phyloP scores from a whole-genome alignment of 2,329 filamentous ascomycete genomes.

The Esteya vermicola region DNA sequence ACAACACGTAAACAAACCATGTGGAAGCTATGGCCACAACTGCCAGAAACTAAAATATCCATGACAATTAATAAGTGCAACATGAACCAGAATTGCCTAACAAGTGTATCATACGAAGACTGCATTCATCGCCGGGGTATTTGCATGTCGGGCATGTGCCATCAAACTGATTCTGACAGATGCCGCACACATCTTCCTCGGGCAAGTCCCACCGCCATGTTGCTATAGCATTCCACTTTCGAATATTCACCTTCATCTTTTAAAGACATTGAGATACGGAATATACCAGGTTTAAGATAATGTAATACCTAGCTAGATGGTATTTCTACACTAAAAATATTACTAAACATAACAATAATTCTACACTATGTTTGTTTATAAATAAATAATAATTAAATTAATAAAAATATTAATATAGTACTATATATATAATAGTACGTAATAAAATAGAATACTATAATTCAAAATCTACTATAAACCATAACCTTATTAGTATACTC shows the following conservation, averaged over 20 bases:
- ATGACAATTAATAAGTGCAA: not conserved
- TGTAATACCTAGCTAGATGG: too few species aligned
- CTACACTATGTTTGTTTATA: too few species aligned
- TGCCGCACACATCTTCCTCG: slow-evolving; percentile 94
- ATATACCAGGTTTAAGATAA: too few species aligned
- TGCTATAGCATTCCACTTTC: slow-evolving; percentile 84
- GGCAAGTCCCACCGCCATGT: slow-evolving; percentile 98
- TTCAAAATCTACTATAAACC: too few species aligned
- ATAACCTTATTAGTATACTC: too few species aligned
- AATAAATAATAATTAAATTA: too few species aligned
- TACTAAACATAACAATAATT: too few species aligned
- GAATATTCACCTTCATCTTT: slow-evolving; percentile 87
- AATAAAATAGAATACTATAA: too few species aligned
- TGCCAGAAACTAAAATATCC: slow-evolving; percentile 60
- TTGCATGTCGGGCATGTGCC: slow-evolving; percentile 97
- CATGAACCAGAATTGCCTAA: slow-evolving; percentile 27
- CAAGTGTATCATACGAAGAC: too few species aligned
- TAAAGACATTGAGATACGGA: not conserved
- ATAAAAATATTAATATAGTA: too few species aligned
- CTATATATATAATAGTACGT: too few species aligned
- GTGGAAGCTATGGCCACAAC: slow-evolving; percentile 95
- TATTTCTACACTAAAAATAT: too few species aligned
- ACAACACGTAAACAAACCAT: slow-evolving; percentile 43
- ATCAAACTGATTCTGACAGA: slow-evolving; percentile 96
- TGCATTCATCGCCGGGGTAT: slow-evolving; percentile 92